A percentile compares a stretch with the other conserved stretches of the same genome.
Evolutionary conservation across 352 stramenopile species (phyloP).

Genomic region (Globisporangium nagaii): DNA sequence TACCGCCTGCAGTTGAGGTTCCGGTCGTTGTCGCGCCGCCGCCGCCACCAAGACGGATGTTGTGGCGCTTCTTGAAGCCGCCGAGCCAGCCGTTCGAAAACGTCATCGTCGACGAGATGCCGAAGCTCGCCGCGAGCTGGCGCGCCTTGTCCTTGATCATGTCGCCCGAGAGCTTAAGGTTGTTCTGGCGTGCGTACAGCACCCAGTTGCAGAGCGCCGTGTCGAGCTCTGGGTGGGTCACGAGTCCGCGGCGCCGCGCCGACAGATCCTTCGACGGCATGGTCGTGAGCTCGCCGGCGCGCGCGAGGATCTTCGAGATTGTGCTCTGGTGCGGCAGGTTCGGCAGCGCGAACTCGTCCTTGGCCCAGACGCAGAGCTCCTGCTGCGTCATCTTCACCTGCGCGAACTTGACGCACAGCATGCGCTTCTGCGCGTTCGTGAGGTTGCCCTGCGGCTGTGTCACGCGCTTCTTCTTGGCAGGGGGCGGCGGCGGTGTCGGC

Average conservation of each 20-base stretch:
- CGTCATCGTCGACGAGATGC: conserved; percentile 36
- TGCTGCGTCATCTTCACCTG: conserved; percentile 58
- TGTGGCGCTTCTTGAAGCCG: conserved; percentile 61
- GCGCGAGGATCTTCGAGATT: conserved; percentile 60
- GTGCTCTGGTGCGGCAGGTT: conserved; percentile 56
- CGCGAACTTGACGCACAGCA: conserved; percentile 52
- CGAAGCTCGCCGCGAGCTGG: conserved; percentile 29
- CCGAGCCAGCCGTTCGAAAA: conserved; percentile 66
- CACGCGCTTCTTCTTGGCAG: conserved; percentile 33
- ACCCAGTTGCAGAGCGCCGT: conserved; percentile 62
- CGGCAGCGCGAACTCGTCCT: conserved; percentile 47
- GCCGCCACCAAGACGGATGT: conserved; percentile 35
- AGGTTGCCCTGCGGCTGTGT: conserved; percentile 55
- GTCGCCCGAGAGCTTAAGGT: conserved; percentile 47
- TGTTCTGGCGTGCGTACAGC: conserved; percentile 35
- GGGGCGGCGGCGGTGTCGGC: not conserved
- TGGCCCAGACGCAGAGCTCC: conserved; percentile 56
- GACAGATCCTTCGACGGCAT: conserved; percentile 41
- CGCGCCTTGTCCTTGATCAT: conserved; percentile 59
- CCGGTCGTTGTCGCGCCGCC: conserved; percentile 14
- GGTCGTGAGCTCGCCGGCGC: conserved; percentile 34
- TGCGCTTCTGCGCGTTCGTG: conserved; percentile 54
- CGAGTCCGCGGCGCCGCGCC: conserved; percentile 29
- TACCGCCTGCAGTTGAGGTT: not conserved
- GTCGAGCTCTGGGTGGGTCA: conserved; percentile 54